Evolutionary conservation across 257 asterid genomes (phyloP), one percentile per base, ranked within the genome.

Genomic region (Eustoma russellianum): DNA sequence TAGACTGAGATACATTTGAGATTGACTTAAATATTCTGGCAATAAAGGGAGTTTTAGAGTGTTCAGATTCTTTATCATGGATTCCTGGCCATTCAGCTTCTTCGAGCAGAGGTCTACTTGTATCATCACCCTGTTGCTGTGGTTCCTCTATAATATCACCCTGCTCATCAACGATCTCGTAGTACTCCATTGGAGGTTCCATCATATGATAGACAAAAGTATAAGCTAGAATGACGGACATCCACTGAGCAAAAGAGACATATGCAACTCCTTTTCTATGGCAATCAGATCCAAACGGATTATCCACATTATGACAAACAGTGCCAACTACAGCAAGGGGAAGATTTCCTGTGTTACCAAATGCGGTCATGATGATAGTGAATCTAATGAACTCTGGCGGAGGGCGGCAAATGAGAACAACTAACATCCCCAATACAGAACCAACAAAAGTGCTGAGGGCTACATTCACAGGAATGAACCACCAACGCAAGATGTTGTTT

Each of bases 61-160:
- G 38, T 48, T 74, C 74, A 7, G 73, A 66, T 53, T 64, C 74
- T 56, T 61, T 50, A 14, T 61, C 69, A 54, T 70, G 72, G 13
- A 70, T 52, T 15, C 69, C 72, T 41, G 76, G 76, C 76, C 79
- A 73, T 60, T 73, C 79, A 16, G 79, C 79, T 56, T 68, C 74
- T n/a, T 50, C 67, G 3, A 70, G 63, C 17, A 74, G 76, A 30
- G 74, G 64, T 18, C 61, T 56, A 43, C 72, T 61, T 18, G 55
- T 47, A 24, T 63, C 34, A 48, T 28, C 45, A 41, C 13, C 44
- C 18, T 47, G 4, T 6, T 17, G 46, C 30, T 15, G 28, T 24
- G 30, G 3, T 33, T 16, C 43, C 53, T 62, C 69, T 38, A 65
- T 56, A 5, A 9, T 41, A 38, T 16, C 50, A 55, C 30, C 59